A percentile compares a stretch with the other conserved stretches of the same genome.
phyloP scores from a whole-genome alignment of 140 eudicot species.

The Stevia rebaudiana region DNA sequence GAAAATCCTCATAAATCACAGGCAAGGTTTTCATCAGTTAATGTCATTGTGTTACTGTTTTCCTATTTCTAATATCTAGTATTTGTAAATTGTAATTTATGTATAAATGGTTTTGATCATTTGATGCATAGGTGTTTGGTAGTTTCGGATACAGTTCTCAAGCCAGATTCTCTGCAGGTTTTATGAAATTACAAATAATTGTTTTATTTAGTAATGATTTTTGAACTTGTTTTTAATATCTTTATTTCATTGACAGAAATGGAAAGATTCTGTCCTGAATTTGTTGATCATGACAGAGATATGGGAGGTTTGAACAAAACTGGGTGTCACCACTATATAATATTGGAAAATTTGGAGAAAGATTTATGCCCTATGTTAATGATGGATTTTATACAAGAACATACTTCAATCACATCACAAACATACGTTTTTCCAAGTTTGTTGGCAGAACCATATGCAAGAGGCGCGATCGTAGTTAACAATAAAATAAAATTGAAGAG shows the following conservation, averaged over 20 bases:
- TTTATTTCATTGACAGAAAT: conserved; percentile 21
- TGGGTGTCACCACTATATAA: conserved; percentile 26
- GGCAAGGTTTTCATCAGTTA: conserved; percentile 33
- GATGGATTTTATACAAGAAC: conserved; percentile 39
- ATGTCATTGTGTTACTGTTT: neutral
- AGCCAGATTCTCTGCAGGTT: conserved; percentile 31
- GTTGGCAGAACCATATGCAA: conserved; percentile 37
- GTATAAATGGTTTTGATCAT: neutral
- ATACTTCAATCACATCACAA: conserved; percentile 43
- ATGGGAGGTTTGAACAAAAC: conserved; percentile 38
- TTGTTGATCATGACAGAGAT: conserved; percentile 42
- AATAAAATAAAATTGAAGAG: conserved; percentile 31
- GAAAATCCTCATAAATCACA: conserved; percentile 15
- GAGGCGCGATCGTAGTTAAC: conserved; percentile 52
- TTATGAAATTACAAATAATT: neutral
- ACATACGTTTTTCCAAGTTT: conserved; percentile 49
- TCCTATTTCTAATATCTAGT: neutral
- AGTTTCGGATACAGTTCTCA: conserved; percentile 11
- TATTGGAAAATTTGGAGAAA: conserved; percentile 61
- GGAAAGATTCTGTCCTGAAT: neutral
- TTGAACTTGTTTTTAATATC: neutral
- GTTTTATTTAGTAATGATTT: conserved; percentile 3
- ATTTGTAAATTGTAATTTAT: neutral
- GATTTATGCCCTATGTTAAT: conserved; percentile 40
- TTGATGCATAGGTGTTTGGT: conserved; percentile 37